These are phyloP conservation scores for Phaffia tasmanica DNA, from an alignment of 768 basidiomycete species.

Conservation along the genomic window DNA sequence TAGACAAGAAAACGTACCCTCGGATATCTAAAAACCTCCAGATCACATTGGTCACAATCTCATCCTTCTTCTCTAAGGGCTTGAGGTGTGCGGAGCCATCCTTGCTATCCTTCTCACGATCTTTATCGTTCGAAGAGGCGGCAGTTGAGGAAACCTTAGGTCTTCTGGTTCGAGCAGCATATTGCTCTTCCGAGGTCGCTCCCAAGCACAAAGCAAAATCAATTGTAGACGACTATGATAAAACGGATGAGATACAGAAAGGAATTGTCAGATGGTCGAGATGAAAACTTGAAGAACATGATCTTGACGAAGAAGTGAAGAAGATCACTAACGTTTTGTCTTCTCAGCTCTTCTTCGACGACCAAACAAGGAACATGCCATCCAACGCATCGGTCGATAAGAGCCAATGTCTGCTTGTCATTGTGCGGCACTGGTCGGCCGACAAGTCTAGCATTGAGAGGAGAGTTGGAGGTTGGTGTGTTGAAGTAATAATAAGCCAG, in stretches of 20 bases:
- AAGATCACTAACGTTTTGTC: constrained; percentile 65
- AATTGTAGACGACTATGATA: constrained; percentile 78
- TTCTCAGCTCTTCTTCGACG: constrained; percentile 85
- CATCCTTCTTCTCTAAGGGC: constrained; percentile 91
- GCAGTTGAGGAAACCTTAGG: constrained; percentile 27
- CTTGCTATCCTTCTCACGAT: constrained; percentile 28
- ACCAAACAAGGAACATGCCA: constrained; percentile 80
- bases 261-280: neutral
- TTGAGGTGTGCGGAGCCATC: constrained; percentile 12
- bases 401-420: constrained; percentile 64
- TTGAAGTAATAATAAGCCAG: constrained; percentile 40
- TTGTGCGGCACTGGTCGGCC: constrained; percentile 53
- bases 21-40: constrained; percentile 95
- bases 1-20: constrained; percentile 51
- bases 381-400: constrained; percentile 72
- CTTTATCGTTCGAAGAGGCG: constrained; percentile 36
- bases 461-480: constrained; percentile 29
- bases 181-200: constrained; percentile 68
- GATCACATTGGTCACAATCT: constrained; percentile 93
- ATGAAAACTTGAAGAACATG: neutral
- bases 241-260: neutral
- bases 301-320: neutral
- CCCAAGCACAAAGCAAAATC: constrained; percentile 91
- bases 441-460: constrained; percentile 65
- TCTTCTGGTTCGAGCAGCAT: constrained; percentile 68